Evolutionary conservation across 2,329 filamentous ascomycete species (phyloP).

Genomic region (Sarocladiaceae sp.): DNA sequence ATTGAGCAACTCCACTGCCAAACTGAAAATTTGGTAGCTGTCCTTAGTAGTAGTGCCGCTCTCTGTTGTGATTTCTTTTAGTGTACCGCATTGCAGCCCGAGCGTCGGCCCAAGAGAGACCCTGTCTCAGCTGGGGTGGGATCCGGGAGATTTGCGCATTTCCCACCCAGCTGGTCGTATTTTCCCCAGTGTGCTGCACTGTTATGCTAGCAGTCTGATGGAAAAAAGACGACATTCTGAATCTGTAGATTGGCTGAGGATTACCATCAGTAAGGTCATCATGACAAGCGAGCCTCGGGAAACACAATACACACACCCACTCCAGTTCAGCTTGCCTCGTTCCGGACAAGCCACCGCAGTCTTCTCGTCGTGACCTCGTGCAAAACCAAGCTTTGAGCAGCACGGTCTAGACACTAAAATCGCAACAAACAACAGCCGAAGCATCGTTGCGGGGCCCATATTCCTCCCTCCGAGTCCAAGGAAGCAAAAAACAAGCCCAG

Average conservation of each 20-base stretch:
- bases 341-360: neutral
- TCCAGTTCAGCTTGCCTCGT: conserved; percentile 12
- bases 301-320: neutral
- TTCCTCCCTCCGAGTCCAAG: neutral
- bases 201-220: too few species aligned
- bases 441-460: neutral
- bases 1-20: too few species aligned
- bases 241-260: too few species aligned
- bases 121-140: conserved; percentile 9
- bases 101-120: neutral
- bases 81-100: too few species aligned
- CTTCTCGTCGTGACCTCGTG: too few species aligned
- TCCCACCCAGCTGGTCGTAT: neutral
- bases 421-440: neutral
- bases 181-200: neutral
- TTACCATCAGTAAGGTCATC: neutral
- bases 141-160: conserved; percentile 8
- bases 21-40: too few species aligned
- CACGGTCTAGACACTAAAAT: neutral
- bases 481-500: conserved; percentile 2
- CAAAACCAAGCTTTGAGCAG: neutral
- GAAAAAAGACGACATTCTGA: neutral
- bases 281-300: neutral
- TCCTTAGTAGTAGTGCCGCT: too few species aligned
- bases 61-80: too few species aligned